Base-by-base conservation (phyloP, 192 early-diverging fungal genomes). In the Podila epigama region DNA sequence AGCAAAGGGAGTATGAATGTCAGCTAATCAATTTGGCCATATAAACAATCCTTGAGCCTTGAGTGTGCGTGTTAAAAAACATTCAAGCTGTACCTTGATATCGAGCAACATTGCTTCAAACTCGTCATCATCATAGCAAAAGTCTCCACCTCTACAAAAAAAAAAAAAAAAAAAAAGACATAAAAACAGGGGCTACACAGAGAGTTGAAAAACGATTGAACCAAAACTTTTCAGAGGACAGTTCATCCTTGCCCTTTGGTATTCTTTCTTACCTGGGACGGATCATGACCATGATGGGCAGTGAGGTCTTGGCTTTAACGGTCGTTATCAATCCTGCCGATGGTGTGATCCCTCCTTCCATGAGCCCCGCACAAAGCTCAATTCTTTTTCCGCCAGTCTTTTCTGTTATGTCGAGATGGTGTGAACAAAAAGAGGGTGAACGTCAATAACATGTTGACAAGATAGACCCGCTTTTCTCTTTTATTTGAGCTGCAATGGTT, bases 241-340 rank as follows among this genome's bases (percentile, higher is more conserved):
- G n/a, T n/a, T n/a, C n/a, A n/a, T n/a, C n/a, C n/a, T n/a, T n/a
- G n/a, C n/a, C n/a, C n/a, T n/a, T n/a, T n/a, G n/a, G n/a, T n/a
- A n/a, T n/a, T n/a, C n/a, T n/a, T n/a, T n/a, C 5, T 36, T 78
- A 81, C 84, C 82, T 68, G 9, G 89, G 87, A 22, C 89, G 78
- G 48, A 90, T 85, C 83, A 90, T 90, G 42, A 90, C 89, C 79
- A 86, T 85, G 53, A 91, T 66, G 4, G 89, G 89, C 42, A 90
- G 85, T 16, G 75, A 67, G 0, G 85, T 51, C 22, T 66, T 66
- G 33, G 77, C 68, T 18, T 66, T 69, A 27, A 69, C 64, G 12
- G 69, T 63, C 15, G 66, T 34, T 40, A 85, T 81, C 50, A 44
- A 67, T 68, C 89, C 89, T 66, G 78, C 68, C 7, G 83, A 85